Evolutionary conservation across 1,139 yeast genomes (phyloP), one percentile per base, ranked within the genome.

Genomic region (Debaryomyces singareniensis): DNA sequence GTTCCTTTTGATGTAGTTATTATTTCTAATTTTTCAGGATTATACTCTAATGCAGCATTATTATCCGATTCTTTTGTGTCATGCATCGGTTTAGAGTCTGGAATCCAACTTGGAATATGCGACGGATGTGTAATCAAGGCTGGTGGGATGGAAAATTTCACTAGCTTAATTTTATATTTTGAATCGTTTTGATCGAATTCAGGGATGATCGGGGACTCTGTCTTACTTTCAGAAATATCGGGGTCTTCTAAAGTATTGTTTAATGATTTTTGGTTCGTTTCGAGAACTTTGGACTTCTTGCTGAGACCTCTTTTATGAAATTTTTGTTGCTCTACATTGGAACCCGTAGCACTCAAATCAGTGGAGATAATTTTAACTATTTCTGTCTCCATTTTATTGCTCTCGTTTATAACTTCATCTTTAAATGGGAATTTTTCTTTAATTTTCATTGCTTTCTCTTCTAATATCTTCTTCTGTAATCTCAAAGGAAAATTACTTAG

Each of bases 111-210:
- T 65, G 74, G 42, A 63, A 71, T 51, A 57, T 86, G 95, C 4
- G 75, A 68, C 2, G 96, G 96, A 48, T 86, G 89, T 0, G 94
- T 80, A 4, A 85, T 67, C 5, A 73, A 55, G 16, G 80, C 81
- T 7, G 68, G 66, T 1, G 86, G 82, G 4, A 75, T 59, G 2
- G 71, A 47, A 29, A 65, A 65, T 24, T 61, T 68, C 13, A 83
- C 44, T 6, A 60, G 62, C 11, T 79, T 55, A 11, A 63, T 30
- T 31, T 54, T 61, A 34, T 52, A 49, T 37, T 42, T 49, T 40
- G 63, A 49, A 22, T 40, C 40, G 4, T 35, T 36, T 9, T 40
- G 37, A 5, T 32, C 39, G n/a, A n/a, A n/a, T n/a, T n/a, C n/a
- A n/a, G n/a, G n/a, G n/a, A n/a, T n/a, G n/a, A n/a, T n/a, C n/a